Evolutionary conservation across 2,329 filamentous ascomycete genomes (phyloP), one percentile per base, ranked within the genome.

Genomic region (Penicillium sp.): DNA sequence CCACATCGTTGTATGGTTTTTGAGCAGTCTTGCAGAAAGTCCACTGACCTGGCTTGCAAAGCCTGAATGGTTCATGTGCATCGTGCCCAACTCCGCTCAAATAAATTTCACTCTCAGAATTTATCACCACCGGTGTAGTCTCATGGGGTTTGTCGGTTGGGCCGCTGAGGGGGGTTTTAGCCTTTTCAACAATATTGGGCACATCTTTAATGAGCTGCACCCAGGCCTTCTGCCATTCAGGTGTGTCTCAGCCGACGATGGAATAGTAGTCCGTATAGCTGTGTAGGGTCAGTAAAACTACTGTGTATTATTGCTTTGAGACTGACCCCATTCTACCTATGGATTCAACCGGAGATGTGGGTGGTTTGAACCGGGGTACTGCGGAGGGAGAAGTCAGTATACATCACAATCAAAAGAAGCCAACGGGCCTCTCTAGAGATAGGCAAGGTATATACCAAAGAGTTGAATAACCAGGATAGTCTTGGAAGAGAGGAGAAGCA

Each of bases 241-340:
- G 41, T 7, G 49, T 53, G 8, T 56, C 32, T 41, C 46, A 51
- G 47, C 57, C 45, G 7, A 16, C 13, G n/a, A 65, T 11, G 16
- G 27, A 6, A 36, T 55, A 65, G 51, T 60, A 58, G 35, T 64
- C 61, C 0, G 58, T 61, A 53, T 64, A 60, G 2, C 59, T 63
- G n/a, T 32, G 1, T 29, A 4, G 3, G 30, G 13, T 48, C 34
- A 41, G 36, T 19, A 19, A n/a, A 19, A 7, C 36, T 3, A 1
- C 0, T 39, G 26, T 10, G 8, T n/a, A 14, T n/a, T 4, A 23
- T 26, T 1, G 6, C 3, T 26, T 13, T 14, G 11, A 4, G 9
- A 30, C 49, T 14, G 7, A 47, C 41, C 43, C 44, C 41, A 52
- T 40, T 10, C 13, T 23, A 23, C 23, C 23, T 34, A 13, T 34